Conservation (phyloP, 148 eudicot species). For the Polygonum maritimum region DNA sequence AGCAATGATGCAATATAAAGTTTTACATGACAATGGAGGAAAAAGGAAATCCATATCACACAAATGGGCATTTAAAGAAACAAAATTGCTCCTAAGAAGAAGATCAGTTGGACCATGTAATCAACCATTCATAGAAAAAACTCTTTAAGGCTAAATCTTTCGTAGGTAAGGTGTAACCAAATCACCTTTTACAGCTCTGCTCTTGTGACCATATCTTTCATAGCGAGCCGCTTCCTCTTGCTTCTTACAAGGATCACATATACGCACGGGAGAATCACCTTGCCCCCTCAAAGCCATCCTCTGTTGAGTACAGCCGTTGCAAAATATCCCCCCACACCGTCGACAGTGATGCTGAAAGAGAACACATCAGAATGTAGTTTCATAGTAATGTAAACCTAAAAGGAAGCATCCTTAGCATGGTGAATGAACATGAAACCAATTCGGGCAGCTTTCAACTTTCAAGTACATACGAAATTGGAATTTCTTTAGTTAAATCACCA, state of each 20-base stretch:
- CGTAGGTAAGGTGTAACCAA: background rate
- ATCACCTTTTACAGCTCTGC: constrained; percentile 60
- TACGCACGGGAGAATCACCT: constrained; percentile 94
- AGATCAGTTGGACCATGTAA: background rate
- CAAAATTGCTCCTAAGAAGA: background rate
- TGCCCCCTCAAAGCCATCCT: constrained; percentile 86
- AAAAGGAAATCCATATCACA: background rate
- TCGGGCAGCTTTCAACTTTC: background rate
- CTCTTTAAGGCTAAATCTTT: background rate
- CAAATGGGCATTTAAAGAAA: background rate
- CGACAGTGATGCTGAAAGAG: constrained; percentile 85
- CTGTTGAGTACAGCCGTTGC: constrained; percentile 66
- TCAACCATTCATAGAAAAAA: no score
- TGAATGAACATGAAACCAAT: background rate
- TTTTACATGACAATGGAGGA: background rate
- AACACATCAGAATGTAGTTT: background rate
- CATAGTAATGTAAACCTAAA: background rate
- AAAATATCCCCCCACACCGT: constrained; percentile 91
- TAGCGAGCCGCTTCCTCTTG: constrained; percentile 86
- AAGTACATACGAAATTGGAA: no score
- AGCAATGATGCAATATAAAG: background rate
- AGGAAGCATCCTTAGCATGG: background rate
- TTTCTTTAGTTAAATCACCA: background rate
- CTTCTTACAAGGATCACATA: constrained; percentile 94
- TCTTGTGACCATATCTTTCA: constrained; percentile 81